Evolutionary conservation across 164 flowering plant species (phyloP).

Genomic region (Annona cherimola): DNA sequence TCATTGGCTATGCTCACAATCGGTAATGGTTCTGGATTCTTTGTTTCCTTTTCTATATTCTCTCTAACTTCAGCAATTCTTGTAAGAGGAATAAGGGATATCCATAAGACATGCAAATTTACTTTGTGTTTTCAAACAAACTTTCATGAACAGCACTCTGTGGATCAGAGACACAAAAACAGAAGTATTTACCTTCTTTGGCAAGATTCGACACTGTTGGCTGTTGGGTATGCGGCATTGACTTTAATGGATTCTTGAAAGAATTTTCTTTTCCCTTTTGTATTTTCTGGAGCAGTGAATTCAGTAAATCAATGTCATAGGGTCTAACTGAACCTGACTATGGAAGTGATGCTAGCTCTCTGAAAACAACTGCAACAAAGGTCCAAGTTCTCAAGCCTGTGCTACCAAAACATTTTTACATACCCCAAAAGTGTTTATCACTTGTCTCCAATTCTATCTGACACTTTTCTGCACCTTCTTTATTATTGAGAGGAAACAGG

Average conservation of each 20-base stretch:
- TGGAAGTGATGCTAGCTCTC: conserved; percentile 95
- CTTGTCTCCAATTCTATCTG: not conserved
- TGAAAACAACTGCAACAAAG: conserved; percentile 87
- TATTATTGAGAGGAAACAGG: conserved; percentile 40
- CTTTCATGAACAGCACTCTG: conserved; percentile 56
- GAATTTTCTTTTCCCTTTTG: not conserved
- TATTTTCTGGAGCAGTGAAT: not conserved
- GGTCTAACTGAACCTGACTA: conserved; percentile 89
- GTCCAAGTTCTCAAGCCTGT: conserved; percentile 18
- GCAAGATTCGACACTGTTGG: conserved; percentile 59
- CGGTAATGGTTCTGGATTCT: conserved; percentile 37
- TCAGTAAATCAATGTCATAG: conserved; percentile 24
- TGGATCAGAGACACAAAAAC: conserved; percentile 90
- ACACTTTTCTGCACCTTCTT: not conserved
- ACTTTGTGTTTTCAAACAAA: conserved; percentile 6
- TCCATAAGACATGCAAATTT: not conserved
- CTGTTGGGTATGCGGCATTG: conserved; percentile 68
- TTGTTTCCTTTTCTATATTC: not conserved
- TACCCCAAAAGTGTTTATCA: not conserved
- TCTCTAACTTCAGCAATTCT: not conserved
- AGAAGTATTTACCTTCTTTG: conserved; percentile 81
- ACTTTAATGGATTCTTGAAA: not conserved
- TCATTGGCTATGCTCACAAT: conserved; percentile 94
- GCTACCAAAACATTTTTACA: not conserved
- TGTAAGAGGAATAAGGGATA: not conserved